phyloP scores from a whole-genome alignment of 2,329 filamentous ascomycete species.

The Westerdykella aurantiaca region DNA sequence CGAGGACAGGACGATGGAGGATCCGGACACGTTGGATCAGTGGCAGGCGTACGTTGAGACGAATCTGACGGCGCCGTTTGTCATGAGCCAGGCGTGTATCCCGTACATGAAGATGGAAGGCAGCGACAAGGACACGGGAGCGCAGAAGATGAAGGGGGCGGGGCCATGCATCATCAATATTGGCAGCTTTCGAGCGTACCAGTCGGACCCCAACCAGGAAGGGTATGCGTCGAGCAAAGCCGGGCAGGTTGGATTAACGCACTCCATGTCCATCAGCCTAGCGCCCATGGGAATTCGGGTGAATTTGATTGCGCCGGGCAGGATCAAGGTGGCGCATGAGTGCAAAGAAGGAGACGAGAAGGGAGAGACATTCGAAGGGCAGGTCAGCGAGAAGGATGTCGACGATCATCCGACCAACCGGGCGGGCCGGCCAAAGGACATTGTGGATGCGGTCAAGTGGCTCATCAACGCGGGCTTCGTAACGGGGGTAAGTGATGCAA shows the following conservation, averaged over 20 bases:
- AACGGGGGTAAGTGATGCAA: slow-evolving; percentile 20
- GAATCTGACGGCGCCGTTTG: slow-evolving; percentile 45
- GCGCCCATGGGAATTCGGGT: slow-evolving; percentile 42
- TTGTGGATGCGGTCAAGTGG: slow-evolving; percentile 42
- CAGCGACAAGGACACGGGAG: slow-evolving; percentile 20
- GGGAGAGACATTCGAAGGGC: slow-evolving; percentile 35
- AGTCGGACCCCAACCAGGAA: slow-evolving; percentile 46
- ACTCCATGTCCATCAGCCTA: slow-evolving; percentile 47
- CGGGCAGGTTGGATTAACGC: slow-evolving; percentile 47
- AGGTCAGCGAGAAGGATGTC: slow-evolving; percentile 38
- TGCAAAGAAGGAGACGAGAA: slow-evolving; percentile 42
- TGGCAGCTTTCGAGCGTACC: slow-evolving; percentile 43
- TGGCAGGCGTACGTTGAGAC: slow-evolving; percentile 46
- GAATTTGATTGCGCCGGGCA: slow-evolving; percentile 45
- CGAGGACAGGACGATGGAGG: slow-evolving; percentile 44
- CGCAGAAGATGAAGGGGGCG: slow-evolving; percentile 24
- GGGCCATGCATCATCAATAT: slow-evolving; percentile 46
- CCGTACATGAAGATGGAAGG: slow-evolving; percentile 42
- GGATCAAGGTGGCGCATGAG: slow-evolving; percentile 46
- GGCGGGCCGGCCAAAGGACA: slow-evolving; percentile 43
- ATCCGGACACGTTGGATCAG: slow-evolving; percentile 38
- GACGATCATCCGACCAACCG: slow-evolving; percentile 42
- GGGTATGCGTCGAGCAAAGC: slow-evolving; percentile 50
- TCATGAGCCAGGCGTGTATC: slow-evolving; percentile 43
- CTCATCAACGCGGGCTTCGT: slow-evolving; percentile 37